Evolutionary conservation across 148 eudicot species (phyloP), one percentile per base, ranked within the genome.

Genomic region (Pharnaceum exiguum): DNA sequence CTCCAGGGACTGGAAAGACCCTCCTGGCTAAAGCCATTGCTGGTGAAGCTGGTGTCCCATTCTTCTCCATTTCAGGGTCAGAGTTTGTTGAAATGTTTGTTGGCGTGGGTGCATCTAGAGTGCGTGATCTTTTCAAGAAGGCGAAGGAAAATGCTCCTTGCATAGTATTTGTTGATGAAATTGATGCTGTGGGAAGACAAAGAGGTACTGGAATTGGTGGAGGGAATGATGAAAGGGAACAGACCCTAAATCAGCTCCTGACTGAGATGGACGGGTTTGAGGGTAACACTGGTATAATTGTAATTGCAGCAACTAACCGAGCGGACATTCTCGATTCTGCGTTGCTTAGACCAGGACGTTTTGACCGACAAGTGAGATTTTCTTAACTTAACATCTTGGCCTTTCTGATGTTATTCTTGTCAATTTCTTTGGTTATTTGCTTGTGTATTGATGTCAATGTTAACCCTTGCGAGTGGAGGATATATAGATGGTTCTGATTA

Each of bases 51-150:
- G 99, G 99, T 27, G 99, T 93, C 33, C 99, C 99, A 2, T 93
- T 93, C 68, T 93, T 93, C 78, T 93, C 99, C 52, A 88, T 88
- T 60, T 88, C 96, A n/a, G 99, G 95, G 50, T 93, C 99, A 0
- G 99, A 93, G 65, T 88, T 88, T 68, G 96, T 93, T 42, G 99
- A 93, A 82, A 88, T 93, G 99, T 93, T 93, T 89, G 99, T 94
- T 61, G 99, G 99, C 62, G 99, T 94, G 63, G 99, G 99, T 71
- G 99, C 99, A 13, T 94, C 99, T 28, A 57, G 96, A 49, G 99
- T 94, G 18, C 95, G 99, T 43, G 99, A 94, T 77, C 87, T 94
- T 37, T 94, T 94, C 74, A 89, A 89, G 74, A 94, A 94, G 71
- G 99, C 99, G 16, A 94, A 93, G 72, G 96, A 89, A 59, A 94